Conservation (phyloP, 2,329 filamentous ascomycete species). For the Zasmidium citrigriseum region DNA sequence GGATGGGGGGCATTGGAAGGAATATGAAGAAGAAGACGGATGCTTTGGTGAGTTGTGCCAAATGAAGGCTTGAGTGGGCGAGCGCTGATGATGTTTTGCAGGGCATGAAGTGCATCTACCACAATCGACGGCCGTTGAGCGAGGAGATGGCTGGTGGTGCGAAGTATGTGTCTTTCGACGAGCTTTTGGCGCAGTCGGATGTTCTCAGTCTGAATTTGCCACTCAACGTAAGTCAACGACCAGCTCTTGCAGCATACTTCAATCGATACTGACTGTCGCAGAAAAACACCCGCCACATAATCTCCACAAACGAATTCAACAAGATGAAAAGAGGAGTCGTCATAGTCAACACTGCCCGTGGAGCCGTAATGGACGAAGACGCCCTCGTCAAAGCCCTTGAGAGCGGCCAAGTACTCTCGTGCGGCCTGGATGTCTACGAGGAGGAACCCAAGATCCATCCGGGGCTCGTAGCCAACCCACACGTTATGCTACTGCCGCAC, state of each 20-base stretch:
- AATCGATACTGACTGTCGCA: conserved; percentile 33
- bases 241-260: not conserved
- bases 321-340: conserved; percentile 78
- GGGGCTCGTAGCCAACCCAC: conserved; percentile 68
- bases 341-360: conserved; percentile 80
- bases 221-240: conserved; percentile 65
- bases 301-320: conserved; percentile 68
- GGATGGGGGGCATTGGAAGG: conserved; percentile 83
- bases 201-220: conserved; percentile 80
- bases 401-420: conserved; percentile 67
- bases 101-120: conserved; percentile 69
- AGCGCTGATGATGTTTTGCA: not conserved
- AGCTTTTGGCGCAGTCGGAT: conserved; percentile 68
- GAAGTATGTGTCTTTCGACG: conserved; percentile 72
- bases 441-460: conserved; percentile 76
- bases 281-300: conserved; percentile 72
- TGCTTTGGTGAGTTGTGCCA: conserved; percentile 52
- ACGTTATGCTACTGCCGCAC: conserved; percentile 76
- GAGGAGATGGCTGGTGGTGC: conserved; percentile 59
- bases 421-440: conserved; percentile 80
- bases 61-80: not conserved
- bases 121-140: conserved; percentile 67
- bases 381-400: conserved; percentile 75
- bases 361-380: conserved; percentile 78
- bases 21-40: conserved; percentile 74